Conservation (phyloP, 768 basidiomycete genomes). For the Candolleomyces aberdarensis region DNA sequence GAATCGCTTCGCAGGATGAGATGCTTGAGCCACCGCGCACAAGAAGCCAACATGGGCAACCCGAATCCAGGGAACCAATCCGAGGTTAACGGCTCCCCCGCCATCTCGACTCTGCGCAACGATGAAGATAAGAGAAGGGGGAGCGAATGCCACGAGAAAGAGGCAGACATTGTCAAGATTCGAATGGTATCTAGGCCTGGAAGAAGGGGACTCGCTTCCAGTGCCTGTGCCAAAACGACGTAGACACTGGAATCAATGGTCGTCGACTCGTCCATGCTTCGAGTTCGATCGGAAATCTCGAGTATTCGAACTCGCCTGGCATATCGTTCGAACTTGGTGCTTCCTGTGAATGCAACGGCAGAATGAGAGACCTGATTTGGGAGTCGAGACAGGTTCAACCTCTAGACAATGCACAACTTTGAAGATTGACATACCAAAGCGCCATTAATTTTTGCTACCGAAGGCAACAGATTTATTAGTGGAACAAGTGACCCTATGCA, state of each 20-base stretch:
- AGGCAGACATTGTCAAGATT: background rate
- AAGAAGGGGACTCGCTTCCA: background rate
- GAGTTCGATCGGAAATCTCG: background rate
- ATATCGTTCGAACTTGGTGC: background rate
- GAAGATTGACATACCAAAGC: background rate
- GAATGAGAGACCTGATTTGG: background rate
- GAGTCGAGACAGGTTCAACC: background rate
- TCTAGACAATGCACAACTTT: background rate
- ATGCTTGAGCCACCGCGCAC: background rate
- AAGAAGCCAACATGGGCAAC: background rate
- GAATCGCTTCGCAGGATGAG: too few relatives aligned
- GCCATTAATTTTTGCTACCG: background rate
- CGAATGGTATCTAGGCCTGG: background rate
- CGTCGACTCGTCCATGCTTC: background rate
- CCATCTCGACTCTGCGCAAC: background rate
- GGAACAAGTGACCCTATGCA: background rate
- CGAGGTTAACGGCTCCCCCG: background rate
- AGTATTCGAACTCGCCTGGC: background rate
- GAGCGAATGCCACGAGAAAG: background rate
- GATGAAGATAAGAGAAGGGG: background rate
- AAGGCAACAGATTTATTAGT: background rate
- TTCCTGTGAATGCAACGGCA: background rate
- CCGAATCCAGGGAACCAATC: background rate
- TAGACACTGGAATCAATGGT: background rate
- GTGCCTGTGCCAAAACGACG: background rate